Conservation (phyloP, 169 alveolate species). For the Plasmodium sp. region DNA sequence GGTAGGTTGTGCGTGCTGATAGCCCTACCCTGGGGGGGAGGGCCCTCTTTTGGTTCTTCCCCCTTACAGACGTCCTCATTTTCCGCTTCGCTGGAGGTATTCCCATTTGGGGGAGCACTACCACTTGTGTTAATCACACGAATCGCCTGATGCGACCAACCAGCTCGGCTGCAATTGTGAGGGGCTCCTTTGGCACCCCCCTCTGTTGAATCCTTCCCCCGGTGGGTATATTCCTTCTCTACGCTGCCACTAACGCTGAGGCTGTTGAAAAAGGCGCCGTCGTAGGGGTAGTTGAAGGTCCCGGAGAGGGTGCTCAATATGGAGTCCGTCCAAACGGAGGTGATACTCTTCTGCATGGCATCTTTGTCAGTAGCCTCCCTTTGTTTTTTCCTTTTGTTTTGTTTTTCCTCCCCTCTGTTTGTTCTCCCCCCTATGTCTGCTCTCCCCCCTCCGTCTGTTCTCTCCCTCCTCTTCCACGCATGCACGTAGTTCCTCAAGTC, state of each 20-base stretch:
- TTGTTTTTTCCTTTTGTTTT: not conserved
- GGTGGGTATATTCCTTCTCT: not conserved
- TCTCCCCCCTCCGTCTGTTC: not conserved
- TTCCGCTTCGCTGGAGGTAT: not conserved
- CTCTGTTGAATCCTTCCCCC: not conserved
- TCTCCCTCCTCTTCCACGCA: not conserved
- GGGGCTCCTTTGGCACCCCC: not conserved
- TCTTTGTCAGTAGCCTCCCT: not conserved
- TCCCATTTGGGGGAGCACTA: not conserved
- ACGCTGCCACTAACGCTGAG: not conserved
- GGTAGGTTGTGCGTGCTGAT: not conserved
- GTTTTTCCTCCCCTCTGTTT: not conserved
- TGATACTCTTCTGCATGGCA: constrained; percentile 8
- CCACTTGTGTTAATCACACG: not conserved
- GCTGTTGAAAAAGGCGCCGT: not conserved
- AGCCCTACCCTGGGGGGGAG: not conserved
- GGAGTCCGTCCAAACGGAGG: constrained; percentile 10
- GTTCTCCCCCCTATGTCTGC: no score
- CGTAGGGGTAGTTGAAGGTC: constrained; percentile 66
- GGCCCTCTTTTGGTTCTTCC: not conserved
- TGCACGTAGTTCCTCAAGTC: constrained; percentile 31
- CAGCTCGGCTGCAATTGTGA: not conserved
- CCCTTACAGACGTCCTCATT: not conserved
- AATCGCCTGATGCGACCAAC: not conserved
- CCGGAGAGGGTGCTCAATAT: constrained; percentile 39